These are phyloP conservation scores for Xanthoceras sorbifolium DNA, from an alignment of 345 rosid genomes.

Conservation along the genomic window DNA sequence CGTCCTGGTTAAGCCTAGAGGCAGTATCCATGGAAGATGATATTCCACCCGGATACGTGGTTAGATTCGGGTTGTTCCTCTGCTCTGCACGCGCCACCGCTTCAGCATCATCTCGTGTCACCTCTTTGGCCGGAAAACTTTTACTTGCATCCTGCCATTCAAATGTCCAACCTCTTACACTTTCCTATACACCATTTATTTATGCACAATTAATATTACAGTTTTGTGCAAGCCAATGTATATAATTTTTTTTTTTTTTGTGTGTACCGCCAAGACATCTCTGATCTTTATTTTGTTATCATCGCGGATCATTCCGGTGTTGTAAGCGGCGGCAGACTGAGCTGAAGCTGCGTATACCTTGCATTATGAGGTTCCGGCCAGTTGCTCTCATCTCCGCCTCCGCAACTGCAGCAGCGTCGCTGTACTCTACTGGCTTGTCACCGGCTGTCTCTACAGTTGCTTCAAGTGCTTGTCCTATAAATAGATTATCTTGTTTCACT, in stretches of 20 bases:
- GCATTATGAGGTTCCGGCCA: constrained; percentile 8
- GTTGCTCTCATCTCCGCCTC: constrained; percentile 28
- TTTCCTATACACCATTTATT: not conserved
- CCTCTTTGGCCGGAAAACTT: constrained; percentile 31
- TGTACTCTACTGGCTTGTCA: constrained; percentile 25
- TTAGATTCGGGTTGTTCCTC: constrained; percentile 21
- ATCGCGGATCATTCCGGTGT: constrained; percentile 15
- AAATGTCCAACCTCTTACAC: not conserved
- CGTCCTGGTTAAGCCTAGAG: constrained; percentile 23
- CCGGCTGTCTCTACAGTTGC: constrained; percentile 18
- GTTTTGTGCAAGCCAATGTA: too few species aligned
- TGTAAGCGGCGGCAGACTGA: constrained; percentile 32
- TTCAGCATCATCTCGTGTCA: constrained; percentile 31
- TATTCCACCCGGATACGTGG: constrained; percentile 39
- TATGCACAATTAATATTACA: not conserved
- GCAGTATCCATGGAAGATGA: constrained; percentile 33
- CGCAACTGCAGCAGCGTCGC: constrained; percentile 30
- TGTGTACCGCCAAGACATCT: constrained; percentile 30
- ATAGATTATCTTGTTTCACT: not conserved
- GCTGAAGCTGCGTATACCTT: constrained; percentile 26
- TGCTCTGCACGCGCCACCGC: constrained; percentile 34
- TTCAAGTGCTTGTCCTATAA: too few species aligned
- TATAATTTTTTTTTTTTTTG: too few species aligned
- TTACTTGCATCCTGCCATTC: constrained; percentile 28
- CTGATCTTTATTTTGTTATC: constrained; percentile 28